Base-by-base conservation (phyloP, 805 yeast species). In the Wickerhamomyces bisporus region DNA sequence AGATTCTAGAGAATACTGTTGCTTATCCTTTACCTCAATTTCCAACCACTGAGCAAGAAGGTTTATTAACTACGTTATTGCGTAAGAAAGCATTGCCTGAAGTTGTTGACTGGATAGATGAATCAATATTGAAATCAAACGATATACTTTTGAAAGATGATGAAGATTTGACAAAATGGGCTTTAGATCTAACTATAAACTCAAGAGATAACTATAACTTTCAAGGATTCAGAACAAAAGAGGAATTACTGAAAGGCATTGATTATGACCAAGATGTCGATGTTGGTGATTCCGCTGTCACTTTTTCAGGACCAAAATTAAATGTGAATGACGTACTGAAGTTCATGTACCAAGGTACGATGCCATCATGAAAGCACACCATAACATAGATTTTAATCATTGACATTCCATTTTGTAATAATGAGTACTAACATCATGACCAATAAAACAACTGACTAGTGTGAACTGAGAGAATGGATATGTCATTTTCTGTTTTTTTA, bases 31-130 rank as follows among this genome's bases (percentile, higher is more conserved):
- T 86, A 38, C 82, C 89, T 0, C 72, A 73, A 16, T 93, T 91
- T 56, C 97, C 97, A 8, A 77, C 94, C 0, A 75, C 86, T 1
- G 83, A 86, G 31, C 89, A 86, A 46, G 89, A 85, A 51, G 85
- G 87, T 2, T 68, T 93, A 26, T 63, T 89, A 35, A 84, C 95
- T 0, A 88, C 97, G 0, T 65, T 93, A 42, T 60, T 93, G 42
- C 72, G 98, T 41, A 93, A 89, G 57, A 91, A 89, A 56, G 81
- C 82, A 35, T 65, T 86, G 10, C 98, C 98, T 0, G 97, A 89
- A 45, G 95, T 91, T 3, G 85, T 79, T 36, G 84, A 77, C 33
- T 91, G 98, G 97, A 74, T 88, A 7, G 68, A 69, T 25, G 59
- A 64, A 16, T 75, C 75, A 2, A 61, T 53, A 30, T 63, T 61